Percentiles rank a stretch among this genome's conserved stretches.
These are phyloP conservation scores for Novymonas esmeraldas DNA, from an alignment of 208 protist species.

Conservation along the genomic window DNA sequence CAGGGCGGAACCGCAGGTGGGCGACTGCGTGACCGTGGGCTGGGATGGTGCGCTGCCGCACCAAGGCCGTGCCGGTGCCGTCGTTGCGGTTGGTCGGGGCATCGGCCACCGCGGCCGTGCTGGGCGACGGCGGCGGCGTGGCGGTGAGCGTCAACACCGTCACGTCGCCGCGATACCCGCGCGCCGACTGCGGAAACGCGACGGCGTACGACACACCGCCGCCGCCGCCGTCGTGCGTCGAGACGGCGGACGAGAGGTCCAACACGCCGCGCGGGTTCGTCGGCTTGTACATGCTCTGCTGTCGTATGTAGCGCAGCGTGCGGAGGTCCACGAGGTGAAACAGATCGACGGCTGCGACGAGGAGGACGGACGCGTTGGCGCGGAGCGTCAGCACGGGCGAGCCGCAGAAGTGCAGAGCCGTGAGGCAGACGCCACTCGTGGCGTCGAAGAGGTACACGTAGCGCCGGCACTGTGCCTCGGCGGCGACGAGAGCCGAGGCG, in stretches of 20 bases:
- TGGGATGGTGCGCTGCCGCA: conserved; percentile 30
- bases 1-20: conserved; percentile 31
- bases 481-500: conserved; percentile 9
- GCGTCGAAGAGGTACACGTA: conserved; percentile 63
- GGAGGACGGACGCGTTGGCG: conserved; percentile 49
- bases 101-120: not conserved
- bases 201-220: conserved; percentile 11
- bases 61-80: not conserved
- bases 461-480: conserved; percentile 27
- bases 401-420: conserved; percentile 67
- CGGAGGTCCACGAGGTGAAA: conserved; percentile 72
- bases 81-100: not conserved
- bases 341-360: conserved; percentile 45
- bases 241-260: conserved; percentile 36
- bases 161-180: conserved; percentile 26
- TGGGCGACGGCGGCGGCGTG: conserved; percentile 1
- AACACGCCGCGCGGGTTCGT: conserved; percentile 48
- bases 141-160: conserved; percentile 24
- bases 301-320: conserved; percentile 53
- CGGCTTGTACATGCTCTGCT: conserved; percentile 53
- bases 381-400: conserved; percentile 40
- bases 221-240: not conserved
- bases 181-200: conserved; percentile 30
- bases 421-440: conserved; percentile 31
- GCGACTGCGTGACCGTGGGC: conserved; percentile 43